Conservation (phyloP, 371 early-diverging fungal genomes). For the Mucor sp. region DNA sequence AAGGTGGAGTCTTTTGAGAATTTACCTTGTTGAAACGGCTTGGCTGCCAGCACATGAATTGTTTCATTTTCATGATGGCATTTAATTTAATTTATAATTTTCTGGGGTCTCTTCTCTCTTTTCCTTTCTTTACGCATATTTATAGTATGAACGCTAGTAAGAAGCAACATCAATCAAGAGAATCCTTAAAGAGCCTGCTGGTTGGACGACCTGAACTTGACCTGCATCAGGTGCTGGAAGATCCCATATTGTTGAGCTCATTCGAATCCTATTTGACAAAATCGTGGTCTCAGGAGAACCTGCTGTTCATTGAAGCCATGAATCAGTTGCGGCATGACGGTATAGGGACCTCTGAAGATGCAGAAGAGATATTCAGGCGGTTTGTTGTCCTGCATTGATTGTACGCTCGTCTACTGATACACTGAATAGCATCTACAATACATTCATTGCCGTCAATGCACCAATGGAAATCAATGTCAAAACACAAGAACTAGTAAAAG, state of each 20-base stretch:
- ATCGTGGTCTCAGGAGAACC: slow-evolving; percentile 30
- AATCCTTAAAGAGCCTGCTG: neutral
- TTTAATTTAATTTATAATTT: neutral
- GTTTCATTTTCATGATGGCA: neutral
- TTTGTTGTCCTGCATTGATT: neutral
- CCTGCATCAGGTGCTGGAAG: slow-evolving; percentile 29
- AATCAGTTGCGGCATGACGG: slow-evolving; percentile 36
- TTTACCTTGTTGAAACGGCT: neutral
- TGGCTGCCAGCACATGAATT: neutral
- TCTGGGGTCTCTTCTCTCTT: neutral
- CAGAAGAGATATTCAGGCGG: slow-evolving; percentile 34
- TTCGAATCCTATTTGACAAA: slow-evolving; percentile 35
- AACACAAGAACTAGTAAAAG: slow-evolving; percentile 25
- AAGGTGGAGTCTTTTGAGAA: neutral
- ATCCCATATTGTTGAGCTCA: slow-evolving; percentile 29
- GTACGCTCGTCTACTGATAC: neutral
- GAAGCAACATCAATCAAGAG: neutral
- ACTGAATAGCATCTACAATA: slow-evolving; percentile 38
- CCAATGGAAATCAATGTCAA: slow-evolving; percentile 34
- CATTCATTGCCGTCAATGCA: slow-evolving; percentile 33
- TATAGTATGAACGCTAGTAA: neutral
- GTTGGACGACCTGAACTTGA: slow-evolving; percentile 1
- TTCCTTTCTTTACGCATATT: neutral
- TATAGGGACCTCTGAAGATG: slow-evolving; percentile 17
- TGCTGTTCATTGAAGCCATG: slow-evolving; percentile 51